A percentile compares a stretch with the other conserved stretches of the same genome.
Conservation (phyloP, 352 stramenopile species). For the Globisporangium yorkense region DNA sequence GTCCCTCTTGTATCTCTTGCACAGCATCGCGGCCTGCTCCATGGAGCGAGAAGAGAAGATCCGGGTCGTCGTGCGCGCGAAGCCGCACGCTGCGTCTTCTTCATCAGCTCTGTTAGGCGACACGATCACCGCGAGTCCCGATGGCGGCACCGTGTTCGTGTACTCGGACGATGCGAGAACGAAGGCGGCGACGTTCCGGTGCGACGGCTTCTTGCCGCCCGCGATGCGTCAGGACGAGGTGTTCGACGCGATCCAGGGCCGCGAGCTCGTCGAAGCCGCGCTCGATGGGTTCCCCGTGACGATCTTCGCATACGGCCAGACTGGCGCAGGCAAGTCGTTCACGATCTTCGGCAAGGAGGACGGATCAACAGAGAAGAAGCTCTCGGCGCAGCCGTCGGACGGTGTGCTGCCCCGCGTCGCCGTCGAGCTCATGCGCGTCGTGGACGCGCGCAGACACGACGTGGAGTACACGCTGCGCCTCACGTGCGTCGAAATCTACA, state of each 20-base stretch:
- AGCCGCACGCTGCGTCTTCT: conserved; percentile 17
- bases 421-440: conserved; percentile 41
- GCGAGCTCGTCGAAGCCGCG: conserved; percentile 42
- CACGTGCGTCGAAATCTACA: conserved; percentile 78
- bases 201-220: conserved; percentile 45
- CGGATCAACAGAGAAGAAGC: conserved; percentile 19
- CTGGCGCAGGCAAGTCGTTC: conserved; percentile 64
- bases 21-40: not conserved
- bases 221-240: conserved; percentile 37
- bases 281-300: conserved; percentile 65
- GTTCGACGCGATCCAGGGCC: conserved; percentile 39
- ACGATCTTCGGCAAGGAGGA: conserved; percentile 74
- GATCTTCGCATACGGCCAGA: conserved; percentile 75
- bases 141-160: conserved; percentile 36
- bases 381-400: conserved; percentile 24
- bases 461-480: conserved; percentile 59
- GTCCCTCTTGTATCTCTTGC: too few species aligned
- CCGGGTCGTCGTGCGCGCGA: conserved; percentile 55
- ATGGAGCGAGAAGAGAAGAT: conserved; percentile 67
- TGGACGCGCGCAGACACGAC: conserved; percentile 26
- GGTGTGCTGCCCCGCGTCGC: conserved; percentile 51
- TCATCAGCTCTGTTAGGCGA: conserved; percentile 7
- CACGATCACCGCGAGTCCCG: conserved; percentile 28
- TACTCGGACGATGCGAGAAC: conserved; percentile 28
- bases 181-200: conserved; percentile 51